Evolutionary conservation across 1,284 basidiomycete genomes (phyloP), one percentile per base, ranked within the genome.

Genomic region (Microbotryum scabiosae): DNA sequence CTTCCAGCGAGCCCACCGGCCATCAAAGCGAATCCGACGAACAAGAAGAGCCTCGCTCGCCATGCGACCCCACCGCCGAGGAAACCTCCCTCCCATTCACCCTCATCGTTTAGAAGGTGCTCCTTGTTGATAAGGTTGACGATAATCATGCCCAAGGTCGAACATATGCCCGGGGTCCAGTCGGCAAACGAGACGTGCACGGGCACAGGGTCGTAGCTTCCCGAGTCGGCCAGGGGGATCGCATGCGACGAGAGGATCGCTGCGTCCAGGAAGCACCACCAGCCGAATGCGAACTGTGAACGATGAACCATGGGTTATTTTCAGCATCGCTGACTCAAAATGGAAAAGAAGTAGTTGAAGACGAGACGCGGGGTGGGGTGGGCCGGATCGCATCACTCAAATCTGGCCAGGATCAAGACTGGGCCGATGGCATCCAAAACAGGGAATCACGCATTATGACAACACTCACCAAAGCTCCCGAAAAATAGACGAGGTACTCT

Each of bases 101-200:
- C 64, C 65, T 88, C 90, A 12, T 92, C 87, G 0, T 87, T 86
- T 26, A 84, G 80, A 58, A 97, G 81, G 50, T 90, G 82, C 70
- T 90, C 86, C 80, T 97, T 97, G 79, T 98, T 92, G 71, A 97
- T 91, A 59, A 97, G 75, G 74, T 93, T 92, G 75, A 96, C 85
- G 73, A 97, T 81, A 64, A 97, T 78, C 82, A 94, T 93, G 36
- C 94, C 94, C 16, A 97, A 77, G 18, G 94, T 84, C n/a, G 89
- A 90, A 76, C 86, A 91, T 67, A 97, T 84, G 26, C 92, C 94
- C 0, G 93, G 91, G 18, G 96, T 79, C 94, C 94, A 97, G 79
- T 97, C 93, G 56, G 63, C 60, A 47, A 71, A 72, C 14, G 58
- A 79, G 74, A 97, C 87, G 73, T 90, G 88, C 6, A 96, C 88